Evolutionary conservation across 805 yeast species (phyloP).

Genomic region (Lipomyces starkeyi): DNA sequence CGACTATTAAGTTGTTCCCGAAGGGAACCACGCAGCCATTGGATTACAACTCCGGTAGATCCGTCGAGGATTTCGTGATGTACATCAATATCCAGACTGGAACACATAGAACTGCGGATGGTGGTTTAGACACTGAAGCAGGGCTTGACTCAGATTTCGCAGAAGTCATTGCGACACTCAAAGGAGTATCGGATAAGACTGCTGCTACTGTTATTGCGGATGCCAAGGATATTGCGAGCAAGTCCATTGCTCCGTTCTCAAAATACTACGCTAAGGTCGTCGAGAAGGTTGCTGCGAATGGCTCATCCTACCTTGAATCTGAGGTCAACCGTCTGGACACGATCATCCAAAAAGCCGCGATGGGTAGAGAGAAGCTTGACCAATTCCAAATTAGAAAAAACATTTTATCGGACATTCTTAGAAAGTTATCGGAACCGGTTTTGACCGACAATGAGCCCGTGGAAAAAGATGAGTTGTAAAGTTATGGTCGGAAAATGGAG

Average conservation of each 20-base stretch:
- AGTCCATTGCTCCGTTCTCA: conserved; percentile 33
- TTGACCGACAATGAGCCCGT: conserved; percentile 3
- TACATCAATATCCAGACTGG: conserved; percentile 54
- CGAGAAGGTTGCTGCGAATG: conserved; percentile 42
- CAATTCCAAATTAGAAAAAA: conserved; percentile 59
- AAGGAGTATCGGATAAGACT: conserved; percentile 42
- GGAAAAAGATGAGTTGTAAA: conserved; percentile 29
- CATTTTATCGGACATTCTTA: conserved; percentile 50
- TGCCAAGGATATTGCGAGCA: conserved; percentile 45
- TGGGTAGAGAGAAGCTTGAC: conserved; percentile 56
- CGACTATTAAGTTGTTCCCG: conserved; percentile 61
- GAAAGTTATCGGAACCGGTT: conserved; percentile 3
- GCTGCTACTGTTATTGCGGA: conserved; percentile 48
- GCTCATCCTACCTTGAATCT: conserved; percentile 49
- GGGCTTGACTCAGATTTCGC: conserved; percentile 51
- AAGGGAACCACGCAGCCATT: conserved; percentile 52
- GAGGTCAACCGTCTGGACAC: conserved; percentile 57
- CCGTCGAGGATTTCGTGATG: conserved; percentile 55
- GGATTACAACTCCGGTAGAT: conserved; percentile 59
- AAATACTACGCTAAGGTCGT: conserved; percentile 42
- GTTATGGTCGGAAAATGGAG: not conserved
- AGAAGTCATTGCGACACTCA: conserved; percentile 44
- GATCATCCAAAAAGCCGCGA: conserved; percentile 49
- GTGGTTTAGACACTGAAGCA: conserved; percentile 49
- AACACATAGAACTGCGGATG: conserved; percentile 51